These are phyloP conservation scores for Pittosporum tobira DNA, from an alignment of 129 eudicot species.

Conservation along the genomic window DNA sequence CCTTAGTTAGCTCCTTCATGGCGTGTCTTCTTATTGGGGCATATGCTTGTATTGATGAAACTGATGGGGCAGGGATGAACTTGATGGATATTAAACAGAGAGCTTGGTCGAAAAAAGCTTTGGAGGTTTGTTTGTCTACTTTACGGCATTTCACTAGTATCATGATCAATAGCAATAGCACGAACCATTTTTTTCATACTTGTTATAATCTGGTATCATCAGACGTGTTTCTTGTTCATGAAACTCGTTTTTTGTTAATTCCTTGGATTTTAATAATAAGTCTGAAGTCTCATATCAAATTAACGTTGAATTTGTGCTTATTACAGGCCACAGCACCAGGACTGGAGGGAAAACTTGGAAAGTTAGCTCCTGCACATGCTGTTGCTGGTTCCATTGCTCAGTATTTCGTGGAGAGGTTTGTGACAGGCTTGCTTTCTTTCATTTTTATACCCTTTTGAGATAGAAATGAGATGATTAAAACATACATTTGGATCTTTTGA, in stretches of 20 bases:
- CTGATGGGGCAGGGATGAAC: constrained; percentile 98
- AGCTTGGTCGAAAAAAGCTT: constrained; percentile 57
- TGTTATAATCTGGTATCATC: neutral
- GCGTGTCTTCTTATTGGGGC: constrained; percentile 67
- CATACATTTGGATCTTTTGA: no score
- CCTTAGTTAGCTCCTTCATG: constrained; percentile 78
- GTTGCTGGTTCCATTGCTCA: constrained; percentile 80
- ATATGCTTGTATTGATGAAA: constrained; percentile 86
- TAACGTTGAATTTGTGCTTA: constrained; percentile 3
- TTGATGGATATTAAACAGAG: constrained; percentile 76
- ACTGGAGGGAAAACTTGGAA: constrained; percentile 80
- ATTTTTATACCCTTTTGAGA: neutral
- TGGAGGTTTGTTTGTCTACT: constrained; percentile 47
- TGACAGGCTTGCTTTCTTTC: neutral
- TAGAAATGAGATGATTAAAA: neutral
- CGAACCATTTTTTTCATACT: neutral
- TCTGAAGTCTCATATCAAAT: neutral
- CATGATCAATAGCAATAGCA: neutral
- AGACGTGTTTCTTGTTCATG: neutral
- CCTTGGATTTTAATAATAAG: neutral
- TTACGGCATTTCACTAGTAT: neutral
- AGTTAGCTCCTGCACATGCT: constrained; percentile 82
- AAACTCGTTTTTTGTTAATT: neutral
- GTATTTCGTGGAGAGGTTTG: constrained; percentile 76
- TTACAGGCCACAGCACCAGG: constrained; percentile 83